Conservation (phyloP, 139 green algal genomes). For the Parachlorella kessleri region DNA sequence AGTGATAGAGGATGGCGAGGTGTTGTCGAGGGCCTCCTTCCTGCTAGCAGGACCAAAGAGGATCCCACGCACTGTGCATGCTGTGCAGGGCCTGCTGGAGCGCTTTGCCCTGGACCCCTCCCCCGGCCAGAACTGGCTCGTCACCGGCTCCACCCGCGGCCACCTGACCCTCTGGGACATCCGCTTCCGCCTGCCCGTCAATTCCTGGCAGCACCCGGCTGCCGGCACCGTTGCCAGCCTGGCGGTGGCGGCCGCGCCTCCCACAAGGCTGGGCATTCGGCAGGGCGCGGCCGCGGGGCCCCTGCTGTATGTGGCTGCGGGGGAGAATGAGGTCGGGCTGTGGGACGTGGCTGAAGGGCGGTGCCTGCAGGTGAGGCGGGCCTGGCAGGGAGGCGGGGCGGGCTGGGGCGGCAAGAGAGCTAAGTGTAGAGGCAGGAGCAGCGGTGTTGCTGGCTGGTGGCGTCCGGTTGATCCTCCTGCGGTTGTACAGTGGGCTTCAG, state of each 20-base stretch:
- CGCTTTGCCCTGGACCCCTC: constrained; percentile 57
- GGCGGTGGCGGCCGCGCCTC: constrained; percentile 50
- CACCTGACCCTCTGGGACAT: constrained; percentile 79
- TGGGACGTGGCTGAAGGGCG: constrained; percentile 69
- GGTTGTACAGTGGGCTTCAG: too few relatives aligned
- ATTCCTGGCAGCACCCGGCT: constrained; percentile 33
- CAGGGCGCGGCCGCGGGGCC: constrained; percentile 31
- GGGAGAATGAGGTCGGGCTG: constrained; percentile 73
- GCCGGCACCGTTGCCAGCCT: constrained; percentile 54
- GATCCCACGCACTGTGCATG: not conserved
- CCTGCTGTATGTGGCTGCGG: constrained; percentile 79
- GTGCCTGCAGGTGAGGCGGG: constrained; percentile 45
- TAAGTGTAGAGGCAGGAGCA: too few relatives aligned
- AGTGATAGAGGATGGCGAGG: too few relatives aligned
- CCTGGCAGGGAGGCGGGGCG: not conserved
- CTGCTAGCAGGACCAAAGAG: too few relatives aligned
- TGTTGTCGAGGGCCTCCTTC: too few relatives aligned
- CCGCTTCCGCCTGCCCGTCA: constrained; percentile 67
- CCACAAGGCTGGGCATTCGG: constrained; percentile 46
- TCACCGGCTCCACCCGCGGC: constrained; percentile 69
- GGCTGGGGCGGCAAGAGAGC: not conserved
- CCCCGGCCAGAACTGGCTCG: constrained; percentile 59
- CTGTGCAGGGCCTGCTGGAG: constrained; percentile 51
- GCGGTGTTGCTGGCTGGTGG: too few relatives aligned
- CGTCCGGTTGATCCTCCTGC: too few relatives aligned